phyloP scores from a whole-genome alignment of 2,329 filamentous ascomycete species.

The Aspergillus tanneri region DNA sequence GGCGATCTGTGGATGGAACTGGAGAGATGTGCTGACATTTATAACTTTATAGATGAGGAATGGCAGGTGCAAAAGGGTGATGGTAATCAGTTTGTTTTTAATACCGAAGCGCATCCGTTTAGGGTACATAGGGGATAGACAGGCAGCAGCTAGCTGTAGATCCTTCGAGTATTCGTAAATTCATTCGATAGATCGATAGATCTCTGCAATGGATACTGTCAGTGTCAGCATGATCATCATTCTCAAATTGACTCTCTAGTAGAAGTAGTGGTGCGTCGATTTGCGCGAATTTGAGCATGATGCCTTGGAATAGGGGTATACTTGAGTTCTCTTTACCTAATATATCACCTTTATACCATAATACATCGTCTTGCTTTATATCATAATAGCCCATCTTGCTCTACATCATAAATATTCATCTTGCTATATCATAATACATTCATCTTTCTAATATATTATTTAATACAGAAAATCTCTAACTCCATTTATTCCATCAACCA shows the following conservation, averaged over 20 bases:
- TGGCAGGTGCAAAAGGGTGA: slow-evolving; percentile 56
- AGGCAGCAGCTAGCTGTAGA: slow-evolving; percentile 4
- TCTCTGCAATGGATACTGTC: not conserved
- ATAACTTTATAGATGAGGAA: slow-evolving; percentile 51
- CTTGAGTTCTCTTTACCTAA: too few relatives aligned
- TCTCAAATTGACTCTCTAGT: too few relatives aligned
- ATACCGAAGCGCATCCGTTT: slow-evolving; percentile 63
- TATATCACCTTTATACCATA: too few relatives aligned
- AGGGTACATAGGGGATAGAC: slow-evolving; percentile 5
- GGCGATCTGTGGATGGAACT: not conserved
- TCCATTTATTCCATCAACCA: too few relatives aligned
- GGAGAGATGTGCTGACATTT: not conserved
- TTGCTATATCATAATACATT: not conserved
- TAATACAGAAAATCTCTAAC: not conserved
- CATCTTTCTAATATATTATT: too few relatives aligned
- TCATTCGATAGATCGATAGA: too few relatives aligned
- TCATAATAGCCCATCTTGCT: not conserved
- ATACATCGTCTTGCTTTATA: too few relatives aligned
- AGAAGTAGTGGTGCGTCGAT: slow-evolving; percentile 5
- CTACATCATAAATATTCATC: not conserved
- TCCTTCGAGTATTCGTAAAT: slow-evolving; percentile 2
- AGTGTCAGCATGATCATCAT: not conserved
- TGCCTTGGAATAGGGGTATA: too few relatives aligned
- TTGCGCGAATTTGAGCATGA: slow-evolving; percentile 28
- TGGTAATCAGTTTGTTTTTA: slow-evolving; percentile 59